Evolutionary conservation across 2,329 filamentous ascomycete species (phyloP), one percentile per base, ranked within the genome.

Genomic region (Exutisphaerella laricina): DNA sequence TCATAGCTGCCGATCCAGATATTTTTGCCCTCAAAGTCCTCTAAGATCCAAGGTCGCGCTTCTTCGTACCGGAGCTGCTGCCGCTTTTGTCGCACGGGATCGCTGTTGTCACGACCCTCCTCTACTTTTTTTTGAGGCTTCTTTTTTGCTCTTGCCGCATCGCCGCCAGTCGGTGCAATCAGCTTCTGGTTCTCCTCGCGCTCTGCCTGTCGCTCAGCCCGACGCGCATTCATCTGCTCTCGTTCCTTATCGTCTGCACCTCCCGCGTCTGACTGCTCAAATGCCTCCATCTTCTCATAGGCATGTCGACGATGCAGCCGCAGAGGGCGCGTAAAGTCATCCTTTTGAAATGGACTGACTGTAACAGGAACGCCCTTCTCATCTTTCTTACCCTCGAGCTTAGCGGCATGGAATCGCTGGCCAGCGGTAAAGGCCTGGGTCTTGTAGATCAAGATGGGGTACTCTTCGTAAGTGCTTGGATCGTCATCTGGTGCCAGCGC

Each of bases 21-120:
- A 57, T 95, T 90, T 64, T 90, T 95, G 51, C 88, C 88, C 58
- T 98, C 90, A 29, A 89, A 94, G 63, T 98, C 92, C 62, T 98
- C 92, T 25, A 98, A 67, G 63, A 96, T 89, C 92, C 92, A 98
- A 4, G 92, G 92, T 37, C 96, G 72, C 3, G 90, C 88, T 65
- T 98, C 92, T 63, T 97, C 92, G 54, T 97, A 98, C 50, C 89
- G 77, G 30, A 82, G 69, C 46, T 78, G 71, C 30, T 75, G 71
- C 37, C 70, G 70, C 46, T 84, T 67, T 79, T 80, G 70, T 75
- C 94, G 74, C 77, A 92, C 70, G 68, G 76, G 76, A 1, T 79
- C 80, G 60, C 81, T 78, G 44, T 94, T 85, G n/a, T 84, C 79
- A 54, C 87, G 82, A 59, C 86, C 85, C 57, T 88, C 86, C 51